Percentiles rank a stretch among this genome's conserved stretches.
These are phyloP conservation scores for Candida sp. DNA, from an alignment of 1,139 yeast species.

Conservation along the genomic window DNA sequence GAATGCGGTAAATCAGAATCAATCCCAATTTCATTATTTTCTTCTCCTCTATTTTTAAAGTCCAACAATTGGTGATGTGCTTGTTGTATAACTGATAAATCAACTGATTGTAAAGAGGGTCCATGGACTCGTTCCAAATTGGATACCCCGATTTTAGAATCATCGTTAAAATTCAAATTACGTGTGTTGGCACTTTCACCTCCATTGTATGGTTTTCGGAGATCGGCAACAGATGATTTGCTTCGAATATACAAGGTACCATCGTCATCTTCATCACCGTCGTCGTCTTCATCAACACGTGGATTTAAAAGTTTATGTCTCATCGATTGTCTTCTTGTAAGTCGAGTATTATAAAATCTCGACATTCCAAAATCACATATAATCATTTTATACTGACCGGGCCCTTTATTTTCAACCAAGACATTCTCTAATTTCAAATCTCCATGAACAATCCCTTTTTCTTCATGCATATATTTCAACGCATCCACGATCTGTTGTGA, in stretches of 20 bases:
- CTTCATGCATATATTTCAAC: slow-evolving; percentile 64
- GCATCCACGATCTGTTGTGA: slow-evolving; percentile 57
- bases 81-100: slow-evolving; percentile 12
- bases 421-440: slow-evolving; percentile 89
- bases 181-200: slow-evolving; percentile 25
- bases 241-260: slow-evolving; percentile 37
- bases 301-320: slow-evolving; percentile 2
- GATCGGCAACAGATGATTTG: slow-evolving; percentile 38
- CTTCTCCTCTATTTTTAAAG: neutral
- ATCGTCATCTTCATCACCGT: slow-evolving; percentile 6
- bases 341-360: slow-evolving; percentile 28
- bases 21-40: slow-evolving; percentile 12
- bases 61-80: slow-evolving; percentile 1
- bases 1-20: slow-evolving; percentile 52
- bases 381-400: slow-evolving; percentile 31
- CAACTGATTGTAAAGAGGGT: slow-evolving; percentile 33
- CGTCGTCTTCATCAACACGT: slow-evolving; percentile 1
- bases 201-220: slow-evolving; percentile 33
- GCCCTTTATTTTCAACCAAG: slow-evolving; percentile 44
- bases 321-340: slow-evolving; percentile 22
- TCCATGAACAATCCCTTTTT: slow-evolving; percentile 75
- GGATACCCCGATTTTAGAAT: slow-evolving; percentile 31
- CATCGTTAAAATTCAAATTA: slow-evolving; percentile 21
- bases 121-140: slow-evolving; percentile 26
- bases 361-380: slow-evolving; percentile 92